phyloP scores from a whole-genome alignment of 1,284 basidiomycete genomes.

The Trichosporon sp. region DNA sequence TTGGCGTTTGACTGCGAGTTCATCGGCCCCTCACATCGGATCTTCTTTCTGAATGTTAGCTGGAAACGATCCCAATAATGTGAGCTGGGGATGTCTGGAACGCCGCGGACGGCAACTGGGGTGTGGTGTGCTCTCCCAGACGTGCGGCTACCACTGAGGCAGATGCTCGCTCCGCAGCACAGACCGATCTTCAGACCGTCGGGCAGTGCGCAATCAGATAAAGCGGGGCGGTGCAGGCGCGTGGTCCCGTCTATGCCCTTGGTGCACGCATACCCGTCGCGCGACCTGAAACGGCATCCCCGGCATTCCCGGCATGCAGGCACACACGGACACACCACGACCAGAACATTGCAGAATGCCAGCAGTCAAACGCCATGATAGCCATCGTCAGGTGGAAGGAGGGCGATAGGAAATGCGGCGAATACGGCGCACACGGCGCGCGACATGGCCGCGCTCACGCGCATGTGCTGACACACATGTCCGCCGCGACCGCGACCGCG shows the following conservation, averaged over 20 bases:
- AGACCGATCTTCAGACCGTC: not conserved
- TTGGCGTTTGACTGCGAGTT: slow-evolving; percentile 42
- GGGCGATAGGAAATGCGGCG: too few relatives aligned
- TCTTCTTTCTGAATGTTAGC: slow-evolving; percentile 46
- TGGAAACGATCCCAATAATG: not conserved
- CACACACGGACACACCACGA: too few relatives aligned
- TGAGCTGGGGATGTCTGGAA: too few relatives aligned
- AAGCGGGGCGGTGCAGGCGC: not conserved
- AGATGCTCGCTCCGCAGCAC: not conserved
- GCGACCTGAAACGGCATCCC: not conserved
- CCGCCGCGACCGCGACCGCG: too few relatives aligned
- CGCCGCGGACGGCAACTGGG: too few relatives aligned
- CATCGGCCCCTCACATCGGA: slow-evolving; percentile 57
- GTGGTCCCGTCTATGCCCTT: too few relatives aligned
- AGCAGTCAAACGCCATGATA: not conserved
- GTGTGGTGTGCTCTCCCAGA: too few relatives aligned
- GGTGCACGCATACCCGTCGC: too few relatives aligned
- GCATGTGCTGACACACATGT: not conserved
- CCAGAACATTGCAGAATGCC: not conserved
- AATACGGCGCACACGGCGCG: too few relatives aligned
- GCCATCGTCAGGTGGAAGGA: too few relatives aligned
- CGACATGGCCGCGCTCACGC: not conserved
- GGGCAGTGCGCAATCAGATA: slow-evolving; percentile 5
- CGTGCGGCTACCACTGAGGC: too few relatives aligned
- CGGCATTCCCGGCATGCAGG: not conserved